Evolutionary conservation across 2,329 filamentous ascomycete genomes (phyloP), one percentile per base, ranked within the genome.

Genomic region (Phoma sp.): DNA sequence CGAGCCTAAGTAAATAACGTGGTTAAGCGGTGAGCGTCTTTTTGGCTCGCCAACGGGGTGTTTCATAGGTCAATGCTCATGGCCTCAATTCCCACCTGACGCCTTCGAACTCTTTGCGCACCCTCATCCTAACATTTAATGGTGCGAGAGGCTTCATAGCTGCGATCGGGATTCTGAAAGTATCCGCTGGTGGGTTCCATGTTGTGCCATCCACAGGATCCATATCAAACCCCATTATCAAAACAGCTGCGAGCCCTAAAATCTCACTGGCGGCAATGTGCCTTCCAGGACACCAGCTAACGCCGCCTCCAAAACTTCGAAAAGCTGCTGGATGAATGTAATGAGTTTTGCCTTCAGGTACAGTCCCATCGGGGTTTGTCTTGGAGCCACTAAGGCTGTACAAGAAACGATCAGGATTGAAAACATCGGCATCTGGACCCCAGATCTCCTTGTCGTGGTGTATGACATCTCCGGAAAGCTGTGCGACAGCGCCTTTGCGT

Each of bases 401-500:
- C 0, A 78, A 55, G 60, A 82, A 82, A 8, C 79, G 76, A 6
- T 59, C 36, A 0, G 79, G 71, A 32, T 80, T 76, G 63, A 82
- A 82, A 1, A 55, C 44, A 2, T 59, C 57, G 1, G 69, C 77
- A 33, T 80, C 75, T 1, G 71, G 59, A 4, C 80, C 80, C 80
- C 79, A 82, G 47, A 81, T 74, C 0, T 66, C 58, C 7, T 61
- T 47, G 18, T 78, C 71, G 2, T 67, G 60, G 52, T 82, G 80
- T 11, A 80, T 74, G 4, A 79, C 71, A 8, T 75, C 74, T 10
- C 75, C 75, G 0, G 76, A 74, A 29, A 82, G 75, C 58, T 82
- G 78, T 4, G 82, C 71, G 1, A 80, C 59, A 4, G 72, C 67
- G 18, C 71, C 73, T 36, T 78, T 78, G 45, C 75, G 74, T 14